A percentile compares a stretch with the other conserved stretches of the same genome.
Evolutionary conservation across 106 monocot species (phyloP).

Genomic region (Dactylorhiza incarnata): DNA sequence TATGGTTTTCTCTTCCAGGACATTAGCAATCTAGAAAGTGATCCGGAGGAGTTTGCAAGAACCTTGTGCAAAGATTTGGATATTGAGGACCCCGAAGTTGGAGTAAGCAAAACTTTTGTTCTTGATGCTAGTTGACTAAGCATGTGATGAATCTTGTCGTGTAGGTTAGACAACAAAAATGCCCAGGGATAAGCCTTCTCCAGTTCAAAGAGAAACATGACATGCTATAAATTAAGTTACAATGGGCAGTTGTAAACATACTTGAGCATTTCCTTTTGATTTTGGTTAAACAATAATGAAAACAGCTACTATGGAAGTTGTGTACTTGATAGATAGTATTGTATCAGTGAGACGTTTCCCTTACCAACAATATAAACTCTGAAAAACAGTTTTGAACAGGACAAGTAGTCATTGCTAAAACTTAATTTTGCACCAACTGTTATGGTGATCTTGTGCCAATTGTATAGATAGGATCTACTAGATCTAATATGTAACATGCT

Average conservation of each 20-base stretch:
- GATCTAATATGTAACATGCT: neutral
- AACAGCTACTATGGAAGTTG: neutral
- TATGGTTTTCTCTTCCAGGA: slow-evolving; percentile 35
- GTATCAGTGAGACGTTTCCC: neutral
- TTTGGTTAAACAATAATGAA: neutral
- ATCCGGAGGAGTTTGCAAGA: slow-evolving; percentile 91
- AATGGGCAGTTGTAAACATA: neutral
- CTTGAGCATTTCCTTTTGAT: neutral
- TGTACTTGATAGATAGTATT: neutral
- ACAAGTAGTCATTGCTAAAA: neutral
- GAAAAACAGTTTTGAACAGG: neutral
- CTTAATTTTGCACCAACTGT: neutral
- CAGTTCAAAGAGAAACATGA: neutral
- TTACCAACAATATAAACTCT: neutral
- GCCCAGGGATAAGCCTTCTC: neutral
- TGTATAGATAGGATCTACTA: neutral
- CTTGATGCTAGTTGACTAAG: neutral
- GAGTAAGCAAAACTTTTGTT: slow-evolving; percentile 41
- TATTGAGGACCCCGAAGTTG: slow-evolving; percentile 91
- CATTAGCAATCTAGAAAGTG: slow-evolving; percentile 88
- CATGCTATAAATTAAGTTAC: neutral
- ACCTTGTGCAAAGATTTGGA: slow-evolving; percentile 73
- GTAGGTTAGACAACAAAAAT: neutral
- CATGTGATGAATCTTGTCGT: neutral
- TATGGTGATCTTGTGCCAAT: neutral